A percentile compares a stretch with the other conserved stretches of the same genome.
Conservation (phyloP, 495 filamentous ascomycete genomes). For the Daldinia grandis region DNA sequence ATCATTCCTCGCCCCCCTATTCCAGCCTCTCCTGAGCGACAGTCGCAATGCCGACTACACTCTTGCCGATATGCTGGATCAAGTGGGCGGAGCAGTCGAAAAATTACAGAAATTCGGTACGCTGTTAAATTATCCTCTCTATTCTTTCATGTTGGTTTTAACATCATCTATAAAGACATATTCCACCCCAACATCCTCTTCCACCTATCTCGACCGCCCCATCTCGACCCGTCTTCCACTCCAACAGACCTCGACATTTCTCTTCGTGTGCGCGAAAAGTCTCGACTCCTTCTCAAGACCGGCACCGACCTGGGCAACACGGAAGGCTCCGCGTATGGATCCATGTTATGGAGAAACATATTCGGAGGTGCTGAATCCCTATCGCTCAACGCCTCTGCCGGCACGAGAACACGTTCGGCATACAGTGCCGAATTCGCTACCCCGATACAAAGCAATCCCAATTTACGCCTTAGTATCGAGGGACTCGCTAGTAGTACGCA, state of each 20-base stretch:
- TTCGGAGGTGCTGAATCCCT: conserved; percentile 95
- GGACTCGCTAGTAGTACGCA: conserved; percentile 80
- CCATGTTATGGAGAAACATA: conserved; percentile 84
- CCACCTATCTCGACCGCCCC: conserved; percentile 75
- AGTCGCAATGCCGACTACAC: conserved; percentile 74
- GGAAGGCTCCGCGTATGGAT: conserved; percentile 90
- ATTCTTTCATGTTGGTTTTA: conserved; percentile 6
- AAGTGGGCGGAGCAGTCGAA: conserved; percentile 70
- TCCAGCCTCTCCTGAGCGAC: conserved; percentile 77
- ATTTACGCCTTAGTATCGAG: conserved; percentile 76
- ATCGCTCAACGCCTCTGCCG: conserved; percentile 79
- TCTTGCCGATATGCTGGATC: conserved; percentile 75
- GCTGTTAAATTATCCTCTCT: conserved; percentile 15
- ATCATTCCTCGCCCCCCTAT: conserved; percentile 78
- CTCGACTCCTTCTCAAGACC: conserved; percentile 81
- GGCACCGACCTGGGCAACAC: conserved; percentile 91
- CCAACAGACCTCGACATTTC: conserved; percentile 81
- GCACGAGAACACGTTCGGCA: conserved; percentile 86
- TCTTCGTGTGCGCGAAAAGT: conserved; percentile 78
- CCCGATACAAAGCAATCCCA: conserved; percentile 80
- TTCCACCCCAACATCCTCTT: conserved; percentile 84
- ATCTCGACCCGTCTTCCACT: conserved; percentile 63
- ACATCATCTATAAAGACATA: conserved; percentile 66
- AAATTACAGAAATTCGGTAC: conserved; percentile 85
- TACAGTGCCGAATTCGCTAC: conserved; percentile 85